A percentile compares a stretch with the other conserved stretches of the same genome.
Conservation (phyloP, 106 monocot genomes). For the Phalaenopsis aphrodite region DNA sequence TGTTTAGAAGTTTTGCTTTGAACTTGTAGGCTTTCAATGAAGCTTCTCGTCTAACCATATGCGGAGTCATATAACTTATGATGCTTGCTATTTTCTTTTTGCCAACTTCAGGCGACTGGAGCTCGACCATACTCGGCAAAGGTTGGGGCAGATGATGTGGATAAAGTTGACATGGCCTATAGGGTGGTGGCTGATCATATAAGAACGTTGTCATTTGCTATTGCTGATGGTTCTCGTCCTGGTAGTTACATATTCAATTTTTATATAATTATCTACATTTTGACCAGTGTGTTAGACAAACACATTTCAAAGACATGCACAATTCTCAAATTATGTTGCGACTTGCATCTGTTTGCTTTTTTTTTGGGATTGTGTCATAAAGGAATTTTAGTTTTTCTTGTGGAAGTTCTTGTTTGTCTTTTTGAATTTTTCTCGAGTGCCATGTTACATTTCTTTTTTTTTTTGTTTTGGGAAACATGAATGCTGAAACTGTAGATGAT, state of each 20-base stretch:
- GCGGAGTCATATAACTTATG: background rate
- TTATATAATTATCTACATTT: background rate
- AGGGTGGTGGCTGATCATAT: slow-evolving; percentile 94
- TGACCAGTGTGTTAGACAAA: background rate
- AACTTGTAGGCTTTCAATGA: background rate
- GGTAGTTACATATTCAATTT: slow-evolving; percentile 23
- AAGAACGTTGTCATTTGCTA: slow-evolving; percentile 87
- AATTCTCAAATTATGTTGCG: background rate
- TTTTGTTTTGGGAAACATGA: background rate
- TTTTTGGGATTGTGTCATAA: background rate
- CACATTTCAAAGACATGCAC: background rate
- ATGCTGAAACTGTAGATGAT: background rate
- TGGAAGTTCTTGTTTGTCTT: background rate
- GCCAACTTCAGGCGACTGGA: slow-evolving; percentile 45
- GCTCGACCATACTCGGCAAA: slow-evolving; percentile 68
- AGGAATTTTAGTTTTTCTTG: background rate
- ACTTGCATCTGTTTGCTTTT: background rate
- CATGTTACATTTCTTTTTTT: background rate
- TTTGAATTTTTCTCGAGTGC: background rate
- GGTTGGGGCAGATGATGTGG: slow-evolving; percentile 73
- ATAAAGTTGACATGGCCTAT: slow-evolving; percentile 90
- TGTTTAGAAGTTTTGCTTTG: background rate
- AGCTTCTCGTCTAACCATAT: background rate
- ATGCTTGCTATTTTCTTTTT: background rate
- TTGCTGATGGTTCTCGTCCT: slow-evolving; percentile 94